Base-by-base conservation (phyloP, 2,329 filamentous ascomycete genomes). In the Aureobasidium melanogenum region DNA sequence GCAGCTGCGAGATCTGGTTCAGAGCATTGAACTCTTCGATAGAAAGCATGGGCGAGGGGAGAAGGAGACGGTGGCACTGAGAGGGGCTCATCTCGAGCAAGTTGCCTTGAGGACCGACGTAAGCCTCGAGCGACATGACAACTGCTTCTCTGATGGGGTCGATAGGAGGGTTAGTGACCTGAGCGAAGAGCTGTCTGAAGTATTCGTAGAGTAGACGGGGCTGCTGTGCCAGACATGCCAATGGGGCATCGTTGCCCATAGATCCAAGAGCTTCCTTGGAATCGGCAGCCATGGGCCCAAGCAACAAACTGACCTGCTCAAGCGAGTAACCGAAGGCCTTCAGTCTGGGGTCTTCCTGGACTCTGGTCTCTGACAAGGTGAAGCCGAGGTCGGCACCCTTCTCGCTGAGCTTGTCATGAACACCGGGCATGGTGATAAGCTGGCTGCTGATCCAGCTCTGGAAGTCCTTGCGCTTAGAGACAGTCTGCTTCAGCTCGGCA, bases 101-200 rank as follows among this genome's bases (percentile, higher is more conserved):
- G 73, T 97, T 97, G 63, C 93, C 93, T 76, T 97, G 93, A 48
- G 93, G 93, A 52, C 93, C 93, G 67, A 97, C 89, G 72, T 97
- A 97, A 70, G 93, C 95, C 73, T 96, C 92, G 43, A 97, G 79
- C 61, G 93, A 97, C 93, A 97, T 97, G 75, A 97, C 93, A 70
- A 97, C 94, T 30, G 92, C 93, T 81, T 97, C 93, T 75, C 93
- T 84, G 69, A 97, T 97, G 34, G 93, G 93, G 71, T 97, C 93
- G 71, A 97, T 97, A 15, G 93, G 93, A 67, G 93, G 93, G 76
- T 97, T 97, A 64, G 93, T 97, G 73, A 97, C 93, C 78, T 97
- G 93, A 10, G 93, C 93, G 74, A 97, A 97, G 46, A 97, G 86
- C 79, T 97, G 90, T 65, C 93, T 87, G 87, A 97, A 97, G 78